These are phyloP conservation scores for Cadophora luteo-olivacea DNA, from an alignment of 2,329 filamentous ascomycete genomes.

Conservation along the genomic window DNA sequence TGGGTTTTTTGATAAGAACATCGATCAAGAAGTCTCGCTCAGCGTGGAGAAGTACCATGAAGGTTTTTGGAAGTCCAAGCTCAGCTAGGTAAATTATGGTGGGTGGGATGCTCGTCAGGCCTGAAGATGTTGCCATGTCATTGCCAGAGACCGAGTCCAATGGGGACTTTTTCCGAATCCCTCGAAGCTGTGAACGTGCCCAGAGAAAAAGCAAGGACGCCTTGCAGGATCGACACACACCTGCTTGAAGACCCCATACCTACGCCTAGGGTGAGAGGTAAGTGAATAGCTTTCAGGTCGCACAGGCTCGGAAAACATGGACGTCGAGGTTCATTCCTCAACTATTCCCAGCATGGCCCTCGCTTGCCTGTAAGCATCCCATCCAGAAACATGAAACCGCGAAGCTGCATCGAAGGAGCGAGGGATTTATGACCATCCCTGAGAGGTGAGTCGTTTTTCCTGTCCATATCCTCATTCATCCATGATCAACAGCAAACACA, in stretches of 20 bases:
- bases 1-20: not conserved
- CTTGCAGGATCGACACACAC: conserved; percentile 17
- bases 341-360: not conserved
- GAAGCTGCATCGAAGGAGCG: conserved; percentile 12
- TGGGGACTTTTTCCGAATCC: not conserved
- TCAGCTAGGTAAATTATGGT: not conserved
- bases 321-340: not conserved
- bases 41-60: not conserved
- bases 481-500: not conserved
- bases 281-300: not conserved
- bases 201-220: conserved; percentile 15
- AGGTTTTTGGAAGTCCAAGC: not conserved
- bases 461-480: conserved; percentile 6
- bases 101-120: not conserved
- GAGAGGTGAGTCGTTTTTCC: conserved; percentile 3
- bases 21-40: not conserved
- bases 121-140: not conserved
- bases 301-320: not conserved
- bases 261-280: not conserved
- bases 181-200: not conserved
- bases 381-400: conserved; percentile 13
- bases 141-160: not conserved
- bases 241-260: not conserved
- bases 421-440: conserved; percentile 14
- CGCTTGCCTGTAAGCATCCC: conserved; percentile 1